A percentile compares a stretch with the other conserved stretches of the same genome.
Evolutionary conservation across 192 early-diverging fungal species (phyloP).

Genomic region (Pilaira anomala): DNA sequence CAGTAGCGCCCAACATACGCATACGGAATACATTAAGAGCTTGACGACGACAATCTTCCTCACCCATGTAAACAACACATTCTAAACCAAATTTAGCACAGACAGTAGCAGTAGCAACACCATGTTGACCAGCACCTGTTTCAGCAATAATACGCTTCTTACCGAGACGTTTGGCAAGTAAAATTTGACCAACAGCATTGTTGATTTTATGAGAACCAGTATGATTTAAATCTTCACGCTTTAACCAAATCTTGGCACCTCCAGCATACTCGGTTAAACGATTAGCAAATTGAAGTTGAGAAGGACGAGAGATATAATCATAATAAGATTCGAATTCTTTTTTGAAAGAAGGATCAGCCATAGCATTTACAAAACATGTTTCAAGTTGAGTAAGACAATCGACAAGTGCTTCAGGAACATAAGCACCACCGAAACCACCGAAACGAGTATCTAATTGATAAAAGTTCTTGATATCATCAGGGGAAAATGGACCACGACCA

Average conservation of each 20-base stretch:
- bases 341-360: constrained; percentile 89
- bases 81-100: constrained; percentile 98
- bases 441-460: constrained; percentile 75
- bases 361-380: constrained; percentile 73
- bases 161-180: constrained; percentile 91
- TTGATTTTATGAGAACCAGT: constrained; percentile 99
- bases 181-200: constrained; percentile 93
- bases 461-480: constrained; percentile 24
- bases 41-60: constrained; percentile 91
- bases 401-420: constrained; percentile 96
- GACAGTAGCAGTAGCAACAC: constrained; percentile 95
- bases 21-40: constrained; percentile 97
- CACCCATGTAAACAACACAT: constrained; percentile 98
- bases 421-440: constrained; percentile 95
- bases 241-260: constrained; percentile 95
- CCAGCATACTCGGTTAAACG: constrained; percentile 71
- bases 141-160: constrained; percentile 98
- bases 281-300: constrained; percentile 83
- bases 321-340: constrained; percentile 88
- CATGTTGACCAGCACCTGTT: constrained; percentile 98
- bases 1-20: constrained; percentile 86
- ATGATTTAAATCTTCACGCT: constrained; percentile 98
- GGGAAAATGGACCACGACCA: constrained; percentile 15
- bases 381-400: constrained; percentile 92
- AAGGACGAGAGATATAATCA: constrained; percentile 89